These are phyloP conservation scores for Claviceps sp. DNA, from an alignment of 2,329 filamentous ascomycete genomes.

Conservation along the genomic window DNA sequence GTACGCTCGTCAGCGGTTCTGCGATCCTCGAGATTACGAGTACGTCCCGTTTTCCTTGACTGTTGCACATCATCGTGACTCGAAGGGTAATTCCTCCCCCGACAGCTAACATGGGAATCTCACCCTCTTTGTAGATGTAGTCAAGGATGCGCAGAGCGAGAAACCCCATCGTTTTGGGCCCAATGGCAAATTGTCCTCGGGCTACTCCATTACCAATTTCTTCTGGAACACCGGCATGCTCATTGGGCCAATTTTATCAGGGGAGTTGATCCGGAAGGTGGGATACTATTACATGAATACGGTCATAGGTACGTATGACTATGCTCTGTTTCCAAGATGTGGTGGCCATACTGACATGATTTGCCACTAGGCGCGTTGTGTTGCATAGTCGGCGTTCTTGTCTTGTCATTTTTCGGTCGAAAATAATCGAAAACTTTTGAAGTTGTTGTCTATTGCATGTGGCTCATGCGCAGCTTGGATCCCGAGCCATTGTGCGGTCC, in stretches of 20 bases:
- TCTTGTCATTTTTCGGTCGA: background rate
- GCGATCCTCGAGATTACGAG: conserved; percentile 1
- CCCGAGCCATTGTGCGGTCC: too few relatives aligned
- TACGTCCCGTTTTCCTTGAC: background rate
- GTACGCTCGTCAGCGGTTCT: background rate
- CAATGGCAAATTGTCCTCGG: background rate
- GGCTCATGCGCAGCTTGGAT: too few relatives aligned
- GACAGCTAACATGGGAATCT: background rate
- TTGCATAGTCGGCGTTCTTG: background rate
- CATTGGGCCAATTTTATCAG: background rate
- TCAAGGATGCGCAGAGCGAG: background rate
- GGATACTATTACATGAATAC: conserved; percentile 1
- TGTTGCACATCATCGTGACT: too few relatives aligned
- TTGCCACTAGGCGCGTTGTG: background rate
- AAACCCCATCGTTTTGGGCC: background rate
- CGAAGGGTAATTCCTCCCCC: background rate
- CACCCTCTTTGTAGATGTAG: background rate
- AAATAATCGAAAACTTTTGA: background rate
- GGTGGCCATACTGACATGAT: background rate
- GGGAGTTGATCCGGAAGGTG: background rate
- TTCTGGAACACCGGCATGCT: background rate
- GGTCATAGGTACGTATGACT: background rate
- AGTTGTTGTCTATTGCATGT: too few relatives aligned
- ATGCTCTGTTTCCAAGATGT: too few relatives aligned
- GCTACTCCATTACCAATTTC: background rate